phyloP scores from a whole-genome alignment of 352 stramenopile genomes.

The Phytophthora ohioensis region DNA sequence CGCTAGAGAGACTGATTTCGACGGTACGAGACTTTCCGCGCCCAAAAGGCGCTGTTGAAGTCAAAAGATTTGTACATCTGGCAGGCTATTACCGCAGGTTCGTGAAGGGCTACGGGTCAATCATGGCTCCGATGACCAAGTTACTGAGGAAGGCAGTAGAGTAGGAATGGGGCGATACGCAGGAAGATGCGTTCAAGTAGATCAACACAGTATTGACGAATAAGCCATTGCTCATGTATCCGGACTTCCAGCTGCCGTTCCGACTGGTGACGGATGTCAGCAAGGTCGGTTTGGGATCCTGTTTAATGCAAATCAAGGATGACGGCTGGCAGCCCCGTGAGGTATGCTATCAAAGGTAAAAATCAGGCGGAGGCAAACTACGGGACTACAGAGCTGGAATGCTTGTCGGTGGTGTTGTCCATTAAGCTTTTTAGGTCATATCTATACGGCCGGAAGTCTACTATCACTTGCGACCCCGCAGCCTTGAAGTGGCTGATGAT shows the following conservation, averaged over 20 bases:
- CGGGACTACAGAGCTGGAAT: background rate
- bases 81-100: background rate
- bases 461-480: background rate
- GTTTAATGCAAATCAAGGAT: constrained; percentile 6
- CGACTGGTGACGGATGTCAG: constrained; percentile 3
- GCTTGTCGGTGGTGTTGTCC: background rate
- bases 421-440: background rate
- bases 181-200: background rate
- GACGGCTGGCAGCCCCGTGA: background rate
- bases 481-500: background rate
- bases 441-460: background rate
- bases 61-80: background rate
- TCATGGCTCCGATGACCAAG: background rate
- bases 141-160: background rate
- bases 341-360: constrained; percentile 1
- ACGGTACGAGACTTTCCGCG: background rate
- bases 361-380: background rate
- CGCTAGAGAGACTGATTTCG: background rate
- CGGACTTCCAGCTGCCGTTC: constrained; percentile 2
- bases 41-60: background rate
- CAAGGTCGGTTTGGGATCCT: background rate
- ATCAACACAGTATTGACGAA: constrained; percentile 3
- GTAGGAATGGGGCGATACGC: background rate
- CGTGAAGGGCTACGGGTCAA: background rate
- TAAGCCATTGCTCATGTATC: constrained; percentile 4